Evolutionary conservation across 805 yeast species (phyloP).

Genomic region (Dipodascus albidus): DNA sequence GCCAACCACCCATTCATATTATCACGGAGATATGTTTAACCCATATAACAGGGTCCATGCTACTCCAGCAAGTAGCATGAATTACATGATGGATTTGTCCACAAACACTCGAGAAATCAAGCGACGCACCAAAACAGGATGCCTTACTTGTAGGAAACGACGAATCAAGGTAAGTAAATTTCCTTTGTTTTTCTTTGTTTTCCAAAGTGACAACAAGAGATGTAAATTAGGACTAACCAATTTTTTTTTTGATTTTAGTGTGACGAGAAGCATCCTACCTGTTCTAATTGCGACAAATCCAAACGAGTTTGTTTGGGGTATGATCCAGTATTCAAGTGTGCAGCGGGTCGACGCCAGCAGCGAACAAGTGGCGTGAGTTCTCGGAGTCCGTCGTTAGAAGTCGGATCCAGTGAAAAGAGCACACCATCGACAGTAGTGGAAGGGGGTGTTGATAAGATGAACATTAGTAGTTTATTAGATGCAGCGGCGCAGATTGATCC

Average conservation of each 20-base stretch:
- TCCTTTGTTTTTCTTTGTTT: not conserved
- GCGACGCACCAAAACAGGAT: slow-evolving; percentile 63
- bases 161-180: slow-evolving; percentile 36
- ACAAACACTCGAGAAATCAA: slow-evolving; percentile 24
- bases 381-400: not conserved
- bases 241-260: slow-evolving; percentile 26
- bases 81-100: not conserved
- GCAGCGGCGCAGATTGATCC: slow-evolving; percentile 15
- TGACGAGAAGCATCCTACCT: slow-evolving; percentile 61
- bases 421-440: slow-evolving; percentile 1
- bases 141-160: slow-evolving; percentile 60
- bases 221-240: not conserved
- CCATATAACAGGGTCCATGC: not conserved
- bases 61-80: not conserved
- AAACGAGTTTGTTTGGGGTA: slow-evolving; percentile 61
- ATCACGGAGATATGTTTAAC: not conserved
- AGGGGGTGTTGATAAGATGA: slow-evolving; percentile 9
- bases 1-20: not conserved
- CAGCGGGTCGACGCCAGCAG: slow-evolving; percentile 10
- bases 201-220: not conserved
- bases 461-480: slow-evolving; percentile 16
- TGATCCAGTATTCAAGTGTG: slow-evolving; percentile 28
- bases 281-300: slow-evolving; percentile 55
- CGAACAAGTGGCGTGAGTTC: not conserved
- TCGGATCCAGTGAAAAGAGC: slow-evolving; percentile 2